These are phyloP conservation scores for Saccharomycopsis capsularis DNA, from an alignment of 805 yeast genomes.

Conservation along the genomic window DNA sequence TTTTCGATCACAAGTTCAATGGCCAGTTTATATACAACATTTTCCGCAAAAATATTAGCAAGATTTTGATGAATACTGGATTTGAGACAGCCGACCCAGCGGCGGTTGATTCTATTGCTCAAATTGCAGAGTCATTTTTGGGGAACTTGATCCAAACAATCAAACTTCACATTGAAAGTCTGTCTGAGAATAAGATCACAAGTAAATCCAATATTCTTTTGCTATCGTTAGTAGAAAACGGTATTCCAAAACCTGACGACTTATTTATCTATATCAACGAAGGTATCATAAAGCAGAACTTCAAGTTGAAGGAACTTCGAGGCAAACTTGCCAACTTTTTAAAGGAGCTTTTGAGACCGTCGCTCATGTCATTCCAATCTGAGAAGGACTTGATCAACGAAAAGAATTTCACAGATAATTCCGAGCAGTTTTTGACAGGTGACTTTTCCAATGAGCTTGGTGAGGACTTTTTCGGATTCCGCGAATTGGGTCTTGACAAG, in stretches of 20 bases:
- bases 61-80: slow-evolving; percentile 85
- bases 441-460: slow-evolving; percentile 91
- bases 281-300: slow-evolving; percentile 59
- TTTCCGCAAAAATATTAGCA: slow-evolving; percentile 62
- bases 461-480: slow-evolving; percentile 97
- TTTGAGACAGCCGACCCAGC: slow-evolving; percentile 75
- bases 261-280: slow-evolving; percentile 69
- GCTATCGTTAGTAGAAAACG: slow-evolving; percentile 73
- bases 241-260: slow-evolving; percentile 72
- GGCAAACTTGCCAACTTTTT: slow-evolving; percentile 61
- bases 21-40: slow-evolving; percentile 59
- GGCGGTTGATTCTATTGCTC: slow-evolving; percentile 75
- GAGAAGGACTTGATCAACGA: slow-evolving; percentile 60
- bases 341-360: slow-evolving; percentile 78
- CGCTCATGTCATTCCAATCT: slow-evolving; percentile 29
- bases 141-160: slow-evolving; percentile 66
- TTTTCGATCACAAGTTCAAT: slow-evolving; percentile 48
- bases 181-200: slow-evolving; percentile 29
- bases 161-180: slow-evolving; percentile 64
- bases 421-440: slow-evolving; percentile 91
- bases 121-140: slow-evolving; percentile 75
- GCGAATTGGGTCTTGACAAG: slow-evolving; percentile 85
- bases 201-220: slow-evolving; percentile 44
- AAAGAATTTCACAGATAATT: slow-evolving; percentile 74
- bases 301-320: slow-evolving; percentile 62